Conservation (phyloP, 2,329 filamentous ascomycete genomes). For the Teratosphaeria destructans region DNA sequence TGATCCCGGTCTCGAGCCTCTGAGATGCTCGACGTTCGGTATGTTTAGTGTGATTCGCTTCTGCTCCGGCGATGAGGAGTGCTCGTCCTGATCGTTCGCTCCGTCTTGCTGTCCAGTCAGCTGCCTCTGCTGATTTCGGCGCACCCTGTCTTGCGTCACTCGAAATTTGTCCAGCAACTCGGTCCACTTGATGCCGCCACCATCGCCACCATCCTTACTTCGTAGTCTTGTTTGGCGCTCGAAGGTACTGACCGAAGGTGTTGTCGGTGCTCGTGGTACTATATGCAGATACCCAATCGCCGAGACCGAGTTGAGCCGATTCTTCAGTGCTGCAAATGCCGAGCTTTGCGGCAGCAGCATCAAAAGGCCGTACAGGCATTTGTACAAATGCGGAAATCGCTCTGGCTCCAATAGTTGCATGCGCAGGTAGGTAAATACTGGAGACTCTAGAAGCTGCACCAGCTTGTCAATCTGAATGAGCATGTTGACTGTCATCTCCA, state of each 20-base stretch:
- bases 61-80: conserved; percentile 12
- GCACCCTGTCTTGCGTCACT: conserved; percentile 74
- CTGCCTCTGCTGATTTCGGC: conserved; percentile 49
- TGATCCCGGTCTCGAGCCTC: neutral
- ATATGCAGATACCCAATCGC: conserved; percentile 92
- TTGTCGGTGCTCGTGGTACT: conserved; percentile 42
- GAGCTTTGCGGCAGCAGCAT: conserved; percentile 98
- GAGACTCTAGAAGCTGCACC: conserved; percentile 90
- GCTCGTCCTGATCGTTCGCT: conserved; percentile 5
- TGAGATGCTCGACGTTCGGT: conserved; percentile 1
- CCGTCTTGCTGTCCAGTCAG: conserved; percentile 15
- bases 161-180: conserved; percentile 94
- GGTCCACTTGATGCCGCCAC: conserved; percentile 71
- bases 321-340: conserved; percentile 92
- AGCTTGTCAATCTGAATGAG: conserved; percentile 98
- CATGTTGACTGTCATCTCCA: conserved; percentile 98
- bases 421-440: conserved; percentile 93
- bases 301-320: conserved; percentile 90
- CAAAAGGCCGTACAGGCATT: conserved; percentile 83
- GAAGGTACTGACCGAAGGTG: conserved; percentile 32
- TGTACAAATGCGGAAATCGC: conserved; percentile 83
- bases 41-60: conserved; percentile 4
- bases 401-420: conserved; percentile 93
- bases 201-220: conserved; percentile 50
- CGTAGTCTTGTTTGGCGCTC: conserved; percentile 61